Conservation (phyloP, 176 grass and related monocot species). For the Paspalum vaginatum region DNA sequence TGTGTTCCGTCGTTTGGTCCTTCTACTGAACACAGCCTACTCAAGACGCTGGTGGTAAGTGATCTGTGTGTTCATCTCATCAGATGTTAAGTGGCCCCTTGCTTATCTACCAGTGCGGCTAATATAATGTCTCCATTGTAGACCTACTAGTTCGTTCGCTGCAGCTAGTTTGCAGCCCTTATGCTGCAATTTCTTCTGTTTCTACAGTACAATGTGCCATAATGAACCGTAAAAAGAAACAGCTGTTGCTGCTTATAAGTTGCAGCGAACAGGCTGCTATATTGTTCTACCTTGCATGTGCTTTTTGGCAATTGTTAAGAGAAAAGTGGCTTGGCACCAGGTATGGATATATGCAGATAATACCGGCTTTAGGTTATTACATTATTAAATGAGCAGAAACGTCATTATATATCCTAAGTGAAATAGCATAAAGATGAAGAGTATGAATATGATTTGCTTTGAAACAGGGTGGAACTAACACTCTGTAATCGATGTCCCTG, state of each 20-base stretch:
- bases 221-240: too few species aligned
- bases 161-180: too few species aligned
- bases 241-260: too few species aligned
- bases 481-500: background rate
- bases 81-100: background rate
- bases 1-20: too few species aligned
- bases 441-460: conserved; percentile 1
- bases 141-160: too few species aligned
- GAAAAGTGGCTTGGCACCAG: conserved; percentile 70
- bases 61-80: background rate
- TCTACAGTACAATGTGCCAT: too few species aligned
- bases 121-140: conserved; percentile 38
- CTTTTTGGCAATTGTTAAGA: conserved; percentile 77
- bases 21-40: too few species aligned
- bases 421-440: background rate
- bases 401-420: background rate
- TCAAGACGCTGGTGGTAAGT: conserved; percentile 95
- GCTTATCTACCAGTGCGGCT: background rate
- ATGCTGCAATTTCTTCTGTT: too few species aligned
- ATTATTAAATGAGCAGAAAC: background rate
- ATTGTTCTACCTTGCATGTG: conserved; percentile 77
- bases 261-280: too few species aligned
- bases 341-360: conserved; percentile 36
- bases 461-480: background rate
- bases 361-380: background rate